Conservation (phyloP, 73 alveolate genomes). For the Breviolum minutum region DNA sequence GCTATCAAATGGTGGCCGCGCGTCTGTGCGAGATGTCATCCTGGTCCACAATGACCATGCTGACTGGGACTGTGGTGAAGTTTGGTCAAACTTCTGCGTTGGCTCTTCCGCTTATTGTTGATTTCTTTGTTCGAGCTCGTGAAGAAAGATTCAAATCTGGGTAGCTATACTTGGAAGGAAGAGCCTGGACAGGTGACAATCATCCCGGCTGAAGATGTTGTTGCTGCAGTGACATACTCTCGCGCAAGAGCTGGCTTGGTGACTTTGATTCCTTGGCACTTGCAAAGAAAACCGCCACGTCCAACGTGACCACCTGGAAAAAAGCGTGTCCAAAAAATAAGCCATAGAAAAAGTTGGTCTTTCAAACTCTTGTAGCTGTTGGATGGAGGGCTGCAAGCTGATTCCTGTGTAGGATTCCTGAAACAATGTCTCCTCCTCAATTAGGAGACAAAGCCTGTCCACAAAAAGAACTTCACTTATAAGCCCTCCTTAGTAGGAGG, state of each 20-base stretch:
- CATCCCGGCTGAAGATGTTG: background rate
- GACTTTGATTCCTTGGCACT: constrained; percentile 4
- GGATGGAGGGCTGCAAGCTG: too few species aligned
- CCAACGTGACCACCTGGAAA: too few species aligned
- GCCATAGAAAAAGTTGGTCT: too few species aligned
- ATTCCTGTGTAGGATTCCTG: background rate
- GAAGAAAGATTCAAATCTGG: background rate
- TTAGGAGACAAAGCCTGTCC: background rate
- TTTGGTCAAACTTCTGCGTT: background rate
- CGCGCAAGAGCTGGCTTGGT: background rate
- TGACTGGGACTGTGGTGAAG: background rate
- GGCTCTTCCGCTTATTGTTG: background rate
- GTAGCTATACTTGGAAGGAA: background rate
- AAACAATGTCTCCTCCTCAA: background rate
- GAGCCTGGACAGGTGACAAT: background rate
- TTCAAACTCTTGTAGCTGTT: too few species aligned
- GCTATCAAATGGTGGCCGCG: background rate
- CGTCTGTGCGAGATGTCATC: background rate
- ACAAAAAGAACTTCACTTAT: too few species aligned
- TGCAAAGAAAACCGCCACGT: too few species aligned
- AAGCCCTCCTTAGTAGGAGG: background rate
- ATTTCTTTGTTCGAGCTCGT: background rate
- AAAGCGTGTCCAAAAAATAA: too few species aligned
- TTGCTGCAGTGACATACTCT: background rate
- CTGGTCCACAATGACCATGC: background rate